Base-by-base conservation (phyloP, 495 filamentous ascomycete species). In the Penicillium dipodomyicola region DNA sequence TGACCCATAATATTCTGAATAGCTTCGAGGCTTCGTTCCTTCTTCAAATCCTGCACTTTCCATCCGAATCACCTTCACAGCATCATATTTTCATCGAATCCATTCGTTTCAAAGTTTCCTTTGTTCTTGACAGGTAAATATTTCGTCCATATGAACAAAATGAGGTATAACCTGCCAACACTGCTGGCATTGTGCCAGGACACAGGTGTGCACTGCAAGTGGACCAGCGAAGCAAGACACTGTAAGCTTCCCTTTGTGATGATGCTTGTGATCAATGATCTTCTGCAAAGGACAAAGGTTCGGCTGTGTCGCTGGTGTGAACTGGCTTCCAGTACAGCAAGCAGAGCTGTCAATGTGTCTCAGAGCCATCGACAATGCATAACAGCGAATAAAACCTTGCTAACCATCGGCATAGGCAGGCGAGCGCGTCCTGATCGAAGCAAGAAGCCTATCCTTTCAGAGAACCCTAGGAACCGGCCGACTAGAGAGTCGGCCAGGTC, bases 101-200 rank as follows among this genome's bases (percentile, higher is more conserved):
- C 20, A 22, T 40, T 42, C 29, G 11, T 47, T 46, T 29, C 37
- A 29, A 9, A 8, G 27, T 29, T 29, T 29, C 9, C 22, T 4
- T 48, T 46, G 14, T 9, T 27, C 47, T 37, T 7, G 29, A 49
- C 51, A 49, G 45, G 51, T 64, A 52, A 49, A 44, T 48, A 39
- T 49, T 37, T 29, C 42, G 22, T 20, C 15, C 11, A 45, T 12
- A 12, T 23, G 19, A 56, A n/a, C 58, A 72, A 67, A 52, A 67
- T 67, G 62, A 76, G 63, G 63, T 78, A 78, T 61, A 67, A 64
- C 30, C 63, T 74, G 51, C 68, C 63, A 51, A 71, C 71, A 29
- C 66, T 78, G 45, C 53, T 75, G 70, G 72, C 65, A 40, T 44
- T 77, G 14, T 60, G 64, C 57, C 71, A 65, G 47, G 63, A 63